Conservation (phyloP, 2,329 filamentous ascomycete genomes). For the Lanzia echinophila region DNA sequence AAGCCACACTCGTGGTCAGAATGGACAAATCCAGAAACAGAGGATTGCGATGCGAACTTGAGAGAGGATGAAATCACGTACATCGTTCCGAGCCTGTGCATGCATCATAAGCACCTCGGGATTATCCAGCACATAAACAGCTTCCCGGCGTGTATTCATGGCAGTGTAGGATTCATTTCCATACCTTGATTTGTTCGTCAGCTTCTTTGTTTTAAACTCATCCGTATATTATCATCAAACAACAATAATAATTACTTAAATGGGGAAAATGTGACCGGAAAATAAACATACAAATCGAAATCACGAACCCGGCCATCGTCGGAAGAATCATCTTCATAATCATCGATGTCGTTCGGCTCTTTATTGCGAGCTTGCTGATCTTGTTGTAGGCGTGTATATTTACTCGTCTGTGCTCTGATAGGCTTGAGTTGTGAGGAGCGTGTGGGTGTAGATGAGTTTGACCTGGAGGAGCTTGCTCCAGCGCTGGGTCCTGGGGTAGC, state of each 20-base stretch:
- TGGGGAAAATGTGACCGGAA: not conserved
- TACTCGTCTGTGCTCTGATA: not conserved
- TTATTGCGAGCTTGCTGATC: slow-evolving; percentile 54
- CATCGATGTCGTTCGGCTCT: slow-evolving; percentile 41
- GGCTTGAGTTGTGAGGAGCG: not conserved
- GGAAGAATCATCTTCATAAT: slow-evolving; percentile 27
- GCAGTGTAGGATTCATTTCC: slow-evolving; percentile 21
- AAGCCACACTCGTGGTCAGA: too few relatives aligned
- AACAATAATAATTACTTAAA: not conserved
- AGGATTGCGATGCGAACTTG: not conserved
- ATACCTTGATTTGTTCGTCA: slow-evolving; percentile 13
- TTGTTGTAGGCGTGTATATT: slow-evolving; percentile 45
- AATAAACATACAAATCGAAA: slow-evolving; percentile 16
- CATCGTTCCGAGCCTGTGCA: slow-evolving; percentile 47
- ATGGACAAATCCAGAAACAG: not conserved
- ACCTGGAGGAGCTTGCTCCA: slow-evolving; percentile 1
- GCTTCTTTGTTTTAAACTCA: not conserved
- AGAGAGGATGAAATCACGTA: slow-evolving; percentile 31
- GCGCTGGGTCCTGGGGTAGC: not conserved
- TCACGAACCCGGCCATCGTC: slow-evolving; percentile 8
- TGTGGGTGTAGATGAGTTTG: not conserved
- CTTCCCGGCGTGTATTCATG: slow-evolving; percentile 36
- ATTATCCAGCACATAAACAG: slow-evolving; percentile 47
- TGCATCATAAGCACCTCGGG: slow-evolving; percentile 55
- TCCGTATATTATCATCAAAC: not conserved